Percentiles rank a stretch among this genome's conserved stretches.
Evolutionary conservation across 2,329 filamentous ascomycete species (phyloP).

Genomic region (Biscogniauxia sp.): DNA sequence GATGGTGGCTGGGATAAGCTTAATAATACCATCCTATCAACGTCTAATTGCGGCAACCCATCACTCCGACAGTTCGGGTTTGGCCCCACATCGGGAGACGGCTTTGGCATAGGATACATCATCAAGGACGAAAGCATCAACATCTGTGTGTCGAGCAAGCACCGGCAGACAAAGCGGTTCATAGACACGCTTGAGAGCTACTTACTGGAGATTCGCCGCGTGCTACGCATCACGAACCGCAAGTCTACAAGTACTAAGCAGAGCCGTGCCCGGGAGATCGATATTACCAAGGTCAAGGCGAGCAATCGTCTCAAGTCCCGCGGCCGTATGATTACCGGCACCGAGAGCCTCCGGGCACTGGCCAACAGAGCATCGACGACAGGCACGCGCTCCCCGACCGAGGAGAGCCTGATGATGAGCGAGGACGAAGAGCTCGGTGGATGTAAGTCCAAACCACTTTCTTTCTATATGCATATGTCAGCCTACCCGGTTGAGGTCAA

Average conservation of each 20-base stretch:
- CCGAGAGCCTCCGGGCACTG: conserved; percentile 42
- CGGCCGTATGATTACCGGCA: conserved; percentile 67
- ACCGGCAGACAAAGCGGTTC: conserved; percentile 87
- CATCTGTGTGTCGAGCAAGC: conserved; percentile 90
- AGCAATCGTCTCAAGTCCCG: conserved; percentile 62
- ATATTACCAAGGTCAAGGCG: conserved; percentile 35
- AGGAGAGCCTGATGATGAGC: conserved; percentile 69
- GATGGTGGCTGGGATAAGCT: conserved; percentile 92
- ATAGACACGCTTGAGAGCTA: conserved; percentile 89
- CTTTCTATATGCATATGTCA: not conserved
- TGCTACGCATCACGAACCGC: conserved; percentile 67
- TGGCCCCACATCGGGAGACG: conserved; percentile 87
- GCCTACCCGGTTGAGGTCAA: conserved; percentile 7
- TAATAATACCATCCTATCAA: conserved; percentile 91
- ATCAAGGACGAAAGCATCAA: conserved; percentile 92
- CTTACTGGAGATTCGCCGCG: conserved; percentile 82
- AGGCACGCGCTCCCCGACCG: conserved; percentile 59
- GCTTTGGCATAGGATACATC: conserved; percentile 97
- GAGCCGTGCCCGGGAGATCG: conserved; percentile 54
- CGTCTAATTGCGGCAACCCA: conserved; percentile 98
- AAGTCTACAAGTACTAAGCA: conserved; percentile 41
- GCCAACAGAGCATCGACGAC: conserved; percentile 37
- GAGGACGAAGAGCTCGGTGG: conserved; percentile 90
- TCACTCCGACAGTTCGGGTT: conserved; percentile 95
- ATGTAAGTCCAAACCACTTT: conserved; percentile 63